Evolutionary conservation across 306 rosid genomes (phyloP).

Genomic region (Crotalaria pallida): DNA sequence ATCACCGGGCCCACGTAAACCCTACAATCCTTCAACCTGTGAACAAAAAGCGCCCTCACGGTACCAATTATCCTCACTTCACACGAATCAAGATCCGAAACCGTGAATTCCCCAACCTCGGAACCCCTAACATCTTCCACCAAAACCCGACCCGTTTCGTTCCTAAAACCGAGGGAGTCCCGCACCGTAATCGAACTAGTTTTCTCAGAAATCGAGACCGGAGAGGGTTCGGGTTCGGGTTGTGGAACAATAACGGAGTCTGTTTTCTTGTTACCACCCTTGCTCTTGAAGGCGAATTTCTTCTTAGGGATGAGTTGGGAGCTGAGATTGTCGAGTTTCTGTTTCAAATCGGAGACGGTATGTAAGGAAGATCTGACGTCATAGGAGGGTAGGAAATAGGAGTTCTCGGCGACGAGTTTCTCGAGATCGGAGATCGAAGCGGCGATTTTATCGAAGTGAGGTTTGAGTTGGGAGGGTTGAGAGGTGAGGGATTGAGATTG

Average conservation of each 20-base stretch:
- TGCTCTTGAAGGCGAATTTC: conserved; percentile 72
- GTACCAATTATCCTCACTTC: conserved; percentile 69
- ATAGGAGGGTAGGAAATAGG: conserved; percentile 67
- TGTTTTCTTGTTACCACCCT: conserved; percentile 45
- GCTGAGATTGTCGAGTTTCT: conserved; percentile 40
- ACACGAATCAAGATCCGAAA: conserved; percentile 78
- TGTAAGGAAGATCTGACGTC: conserved; percentile 79
- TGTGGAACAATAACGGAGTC: conserved; percentile 17
- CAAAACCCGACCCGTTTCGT: conserved; percentile 44
- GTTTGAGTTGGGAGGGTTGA: conserved; percentile 39
- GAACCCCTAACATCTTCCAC: conserved; percentile 40
- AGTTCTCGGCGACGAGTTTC: conserved; percentile 70
- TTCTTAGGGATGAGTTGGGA: conserved; percentile 57
- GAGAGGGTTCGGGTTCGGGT: conserved; percentile 25
- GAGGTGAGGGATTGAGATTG: conserved; percentile 32
- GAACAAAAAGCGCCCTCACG: conserved; percentile 64
- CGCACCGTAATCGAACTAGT: conserved; percentile 26
- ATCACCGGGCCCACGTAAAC: conserved; percentile 65
- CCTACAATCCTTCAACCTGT: conserved; percentile 55
- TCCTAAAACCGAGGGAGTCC: conserved; percentile 60
- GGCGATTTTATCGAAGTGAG: conserved; percentile 49
- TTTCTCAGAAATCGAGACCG: conserved; percentile 3
- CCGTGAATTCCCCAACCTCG: conserved; percentile 66
- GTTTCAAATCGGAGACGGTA: conserved; percentile 52
- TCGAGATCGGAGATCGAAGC: conserved; percentile 67